Conservation (phyloP, 1,284 basidiomycete genomes). For the Trichosporon coremiiforme region DNA sequence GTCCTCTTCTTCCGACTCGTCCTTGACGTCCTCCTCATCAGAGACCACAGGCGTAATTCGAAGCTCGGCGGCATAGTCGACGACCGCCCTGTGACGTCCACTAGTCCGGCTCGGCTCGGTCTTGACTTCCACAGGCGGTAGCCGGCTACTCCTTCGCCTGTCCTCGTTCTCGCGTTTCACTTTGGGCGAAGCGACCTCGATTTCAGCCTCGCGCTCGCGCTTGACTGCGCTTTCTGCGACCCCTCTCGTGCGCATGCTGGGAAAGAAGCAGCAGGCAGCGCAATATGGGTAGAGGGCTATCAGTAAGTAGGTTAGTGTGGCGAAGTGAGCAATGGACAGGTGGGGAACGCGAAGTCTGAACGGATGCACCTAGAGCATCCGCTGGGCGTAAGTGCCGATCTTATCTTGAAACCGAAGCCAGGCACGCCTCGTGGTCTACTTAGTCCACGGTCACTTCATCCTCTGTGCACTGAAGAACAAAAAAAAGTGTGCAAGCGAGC, state of each 20-base stretch:
- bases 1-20: neutral
- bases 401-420: neutral
- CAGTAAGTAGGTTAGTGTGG: neutral
- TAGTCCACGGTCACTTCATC: too few species aligned
- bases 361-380: too few species aligned
- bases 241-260: neutral
- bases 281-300: neutral
- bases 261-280: neutral
- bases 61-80: neutral
- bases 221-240: neutral
- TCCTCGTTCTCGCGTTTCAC: neutral
- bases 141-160: neutral
- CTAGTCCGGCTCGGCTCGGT: neutral
- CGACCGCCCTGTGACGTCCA: neutral
- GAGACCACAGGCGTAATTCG: neutral
- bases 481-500: too few species aligned
- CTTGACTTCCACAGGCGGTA: neutral
- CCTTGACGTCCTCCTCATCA: neutral
- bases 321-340: neutral
- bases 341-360: neutral
- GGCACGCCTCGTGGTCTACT: neutral
- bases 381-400: neutral
- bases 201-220: neutral
- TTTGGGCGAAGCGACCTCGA: neutral
- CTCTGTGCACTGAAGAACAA: too few species aligned